Base-by-base conservation (phyloP, 495 filamentous ascomycete species). In the Penicillium mononematosum region DNA sequence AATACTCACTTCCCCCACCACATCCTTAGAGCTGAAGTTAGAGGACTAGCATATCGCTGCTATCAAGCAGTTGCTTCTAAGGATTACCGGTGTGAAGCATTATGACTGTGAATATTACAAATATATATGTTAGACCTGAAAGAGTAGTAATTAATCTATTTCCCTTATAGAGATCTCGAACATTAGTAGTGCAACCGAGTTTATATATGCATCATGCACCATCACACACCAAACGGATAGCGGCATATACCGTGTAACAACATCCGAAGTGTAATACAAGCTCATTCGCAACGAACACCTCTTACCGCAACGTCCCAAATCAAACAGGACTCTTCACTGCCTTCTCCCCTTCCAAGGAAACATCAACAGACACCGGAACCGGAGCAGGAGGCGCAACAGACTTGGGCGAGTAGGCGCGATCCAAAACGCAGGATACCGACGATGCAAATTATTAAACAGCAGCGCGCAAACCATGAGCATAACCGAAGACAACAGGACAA, bases 351-450 rank as follows among this genome's bases (percentile, higher is more conserved):
- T 55, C 36, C 19, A 42, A 55, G 0, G 38, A 34, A 14, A 50
- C 22, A 5, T 64, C 53, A 19, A 34, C 50, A 41, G 36, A 31
- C 2, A 17, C 45, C 24, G 43, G 39, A 2, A 14, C 46, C 20
- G 55, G 31, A 3, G 49, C 50, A n/a, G 53, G 31, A 20, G 56
- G 42, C 3, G 34, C 34, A 46, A 7, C 36, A 12, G 36, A 0
- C 12, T 63, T 54, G 3, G 65, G 61, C 5, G 56, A 1, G 42
- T 17, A 3, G 70, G 68, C 24, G 66, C 58, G 57, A 73, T 62
- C 89, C 90, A 95, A 64, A 86, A 92, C 2, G 82, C 68, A 10
- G 90, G 90, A 62, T 86, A 95, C 45, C 81, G 74, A 14, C 89
- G 73, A 58, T 85, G 80, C 7, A 90, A 62, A 61, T 94, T 93